A percentile compares a stretch with the other conserved stretches of the same genome.
Conservation (phyloP, 208 protist species). For the Crithidia sp. region DNA sequence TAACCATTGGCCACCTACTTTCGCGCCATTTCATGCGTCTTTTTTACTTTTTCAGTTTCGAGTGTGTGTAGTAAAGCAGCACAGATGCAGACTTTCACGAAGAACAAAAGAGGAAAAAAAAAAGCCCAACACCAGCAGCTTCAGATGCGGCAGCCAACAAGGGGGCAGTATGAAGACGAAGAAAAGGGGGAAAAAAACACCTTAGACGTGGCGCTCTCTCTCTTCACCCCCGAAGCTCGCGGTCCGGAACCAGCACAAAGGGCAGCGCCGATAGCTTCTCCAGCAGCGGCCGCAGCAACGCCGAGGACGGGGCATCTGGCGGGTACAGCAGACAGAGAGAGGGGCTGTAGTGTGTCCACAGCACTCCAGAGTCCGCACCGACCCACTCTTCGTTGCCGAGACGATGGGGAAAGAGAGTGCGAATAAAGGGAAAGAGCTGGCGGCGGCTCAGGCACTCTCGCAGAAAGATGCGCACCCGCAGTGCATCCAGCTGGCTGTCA, state of each 20-base stretch:
- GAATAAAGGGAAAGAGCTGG: constrained; percentile 41
- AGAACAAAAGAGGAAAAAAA: too few relatives aligned
- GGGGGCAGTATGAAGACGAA: too few relatives aligned
- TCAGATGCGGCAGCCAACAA: too few relatives aligned
- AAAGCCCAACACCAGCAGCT: too few relatives aligned
- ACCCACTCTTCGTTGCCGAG: constrained; percentile 25
- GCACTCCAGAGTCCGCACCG: constrained; percentile 13
- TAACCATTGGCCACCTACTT: too few relatives aligned
- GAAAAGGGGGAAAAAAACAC: too few relatives aligned
- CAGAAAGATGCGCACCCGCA: constrained; percentile 56
- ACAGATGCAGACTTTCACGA: too few relatives aligned
- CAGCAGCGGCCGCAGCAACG: constrained; percentile 39
- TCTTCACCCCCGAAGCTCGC: constrained; percentile 40
- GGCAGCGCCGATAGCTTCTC: constrained; percentile 44
- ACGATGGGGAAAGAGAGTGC: constrained; percentile 36
- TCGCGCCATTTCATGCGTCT: too few relatives aligned
- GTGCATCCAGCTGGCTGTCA: constrained; percentile 35
- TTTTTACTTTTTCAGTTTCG: too few relatives aligned
- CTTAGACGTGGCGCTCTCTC: too few relatives aligned
- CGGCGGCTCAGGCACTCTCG: constrained; percentile 52
- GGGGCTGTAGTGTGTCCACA: constrained; percentile 53
- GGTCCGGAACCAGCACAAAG: constrained; percentile 46
- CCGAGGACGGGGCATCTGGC: constrained; percentile 21
- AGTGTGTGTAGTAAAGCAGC: too few relatives aligned
- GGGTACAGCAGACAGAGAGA: constrained; percentile 35